Conservation (phyloP, 805 yeast genomes). For the Ogataea minuta region DNA sequence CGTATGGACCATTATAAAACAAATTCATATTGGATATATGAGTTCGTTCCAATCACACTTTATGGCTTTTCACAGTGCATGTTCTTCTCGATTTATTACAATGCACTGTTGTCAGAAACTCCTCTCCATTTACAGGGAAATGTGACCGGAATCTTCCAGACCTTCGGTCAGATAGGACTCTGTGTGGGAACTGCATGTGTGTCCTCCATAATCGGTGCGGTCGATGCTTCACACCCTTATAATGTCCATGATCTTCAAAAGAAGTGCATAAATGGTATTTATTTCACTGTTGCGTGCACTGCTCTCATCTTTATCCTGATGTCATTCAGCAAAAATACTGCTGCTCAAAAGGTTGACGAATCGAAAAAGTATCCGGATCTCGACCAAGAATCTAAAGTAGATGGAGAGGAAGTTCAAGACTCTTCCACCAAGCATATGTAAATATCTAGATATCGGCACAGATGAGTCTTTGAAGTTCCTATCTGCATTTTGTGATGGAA, state of each 20-base stretch:
- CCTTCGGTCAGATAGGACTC: constrained; percentile 7
- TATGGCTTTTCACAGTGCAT: constrained; percentile 1
- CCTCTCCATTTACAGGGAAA: constrained; percentile 10
- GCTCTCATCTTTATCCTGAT: constrained; percentile 3
- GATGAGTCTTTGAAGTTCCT: too few relatives aligned
- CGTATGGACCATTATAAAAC: constrained; percentile 7
- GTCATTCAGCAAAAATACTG: neutral
- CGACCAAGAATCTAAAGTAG: neutral
- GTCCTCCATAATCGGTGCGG: constrained; percentile 4
- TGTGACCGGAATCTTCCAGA: constrained; percentile 7
- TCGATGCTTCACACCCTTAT: neutral
- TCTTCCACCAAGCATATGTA: too few relatives aligned
- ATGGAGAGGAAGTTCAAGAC: too few relatives aligned
- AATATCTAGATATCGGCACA: too few relatives aligned
- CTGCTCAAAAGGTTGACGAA: too few relatives aligned
- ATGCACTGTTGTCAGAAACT: constrained; percentile 2
- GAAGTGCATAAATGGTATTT: constrained; percentile 3
- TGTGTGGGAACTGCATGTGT: constrained; percentile 5
- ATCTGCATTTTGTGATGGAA: too few relatives aligned
- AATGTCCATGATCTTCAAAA: neutral
- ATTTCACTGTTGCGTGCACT: constrained; percentile 2
- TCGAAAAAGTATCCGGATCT: neutral
- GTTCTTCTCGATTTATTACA: constrained; percentile 4
- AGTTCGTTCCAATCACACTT: constrained; percentile 1
- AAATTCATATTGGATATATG: constrained; percentile 7